phyloP scores from a whole-genome alignment of 768 basidiomycete genomes.

The Scleroderma bovista region DNA sequence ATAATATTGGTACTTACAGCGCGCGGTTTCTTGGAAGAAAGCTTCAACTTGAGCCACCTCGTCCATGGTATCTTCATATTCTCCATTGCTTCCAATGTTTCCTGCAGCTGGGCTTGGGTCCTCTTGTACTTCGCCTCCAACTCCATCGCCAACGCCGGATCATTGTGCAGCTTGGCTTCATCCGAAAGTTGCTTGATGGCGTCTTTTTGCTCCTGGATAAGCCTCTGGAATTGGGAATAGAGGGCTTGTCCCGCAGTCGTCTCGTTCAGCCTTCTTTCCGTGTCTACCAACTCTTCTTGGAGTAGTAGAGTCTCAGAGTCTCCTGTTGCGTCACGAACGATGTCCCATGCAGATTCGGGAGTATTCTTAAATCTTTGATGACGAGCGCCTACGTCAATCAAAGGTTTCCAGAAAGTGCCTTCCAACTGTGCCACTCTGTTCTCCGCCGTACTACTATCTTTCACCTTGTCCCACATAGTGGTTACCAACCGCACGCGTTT shows the following conservation, averaged over 20 bases:
- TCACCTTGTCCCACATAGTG: conserved; percentile 32
- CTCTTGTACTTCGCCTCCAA: too few relatives aligned
- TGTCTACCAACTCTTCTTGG: background rate
- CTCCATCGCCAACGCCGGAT: too few relatives aligned
- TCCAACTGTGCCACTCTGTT: conserved; percentile 21
- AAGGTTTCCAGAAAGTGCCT: conserved; percentile 15
- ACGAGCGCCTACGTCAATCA: background rate
- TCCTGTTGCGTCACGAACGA: background rate
- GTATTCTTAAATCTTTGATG: background rate
- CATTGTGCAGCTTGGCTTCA: too few relatives aligned
- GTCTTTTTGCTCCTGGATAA: background rate
- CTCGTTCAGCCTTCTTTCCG: background rate
- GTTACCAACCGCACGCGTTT: conserved; percentile 31
- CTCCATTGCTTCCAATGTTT: too few relatives aligned
- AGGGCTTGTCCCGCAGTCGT: background rate
- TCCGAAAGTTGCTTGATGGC: too few relatives aligned
- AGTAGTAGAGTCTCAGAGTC: background rate
- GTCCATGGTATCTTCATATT: too few relatives aligned
- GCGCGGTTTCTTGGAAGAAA: too few relatives aligned
- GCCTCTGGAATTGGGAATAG: background rate
- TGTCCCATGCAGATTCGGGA: background rate
- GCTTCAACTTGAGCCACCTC: too few relatives aligned
- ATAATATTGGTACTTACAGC: too few relatives aligned
- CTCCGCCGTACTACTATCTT: conserved; percentile 5
- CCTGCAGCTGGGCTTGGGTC: too few relatives aligned